These are phyloP conservation scores for Ilex asprella DNA, from an alignment of 257 asterid species.

Conservation along the genomic window DNA sequence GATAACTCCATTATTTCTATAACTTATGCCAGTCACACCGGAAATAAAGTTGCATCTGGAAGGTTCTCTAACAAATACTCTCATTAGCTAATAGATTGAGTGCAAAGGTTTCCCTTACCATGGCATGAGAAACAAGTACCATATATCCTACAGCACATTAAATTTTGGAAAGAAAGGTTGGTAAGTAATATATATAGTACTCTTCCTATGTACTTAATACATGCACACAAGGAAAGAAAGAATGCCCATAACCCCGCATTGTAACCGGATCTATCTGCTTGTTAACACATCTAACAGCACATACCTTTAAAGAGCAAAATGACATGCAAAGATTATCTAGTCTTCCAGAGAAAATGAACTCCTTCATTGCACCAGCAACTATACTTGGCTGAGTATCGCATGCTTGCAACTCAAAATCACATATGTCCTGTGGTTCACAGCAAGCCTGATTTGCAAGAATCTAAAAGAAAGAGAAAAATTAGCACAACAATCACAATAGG, in stretches of 20 bases:
- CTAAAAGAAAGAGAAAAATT: constrained; percentile 32
- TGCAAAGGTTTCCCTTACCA: no score
- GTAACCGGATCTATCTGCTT: background rate
- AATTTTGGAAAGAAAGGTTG: no score
- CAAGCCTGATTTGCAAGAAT: constrained; percentile 66
- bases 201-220: no score
- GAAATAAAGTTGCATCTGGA: no score
- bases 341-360: constrained; percentile 89
- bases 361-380: constrained; percentile 85
- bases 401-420: constrained; percentile 94
- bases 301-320: constrained; percentile 86
- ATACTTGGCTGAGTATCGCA: constrained; percentile 90
- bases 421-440: constrained; percentile 77
- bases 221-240: background rate
- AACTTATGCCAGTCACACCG: no score
- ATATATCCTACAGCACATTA: no score
- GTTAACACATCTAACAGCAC: no score
- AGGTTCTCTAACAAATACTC: no score
- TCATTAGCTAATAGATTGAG: no score
- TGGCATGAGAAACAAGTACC: no score
- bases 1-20: no score
- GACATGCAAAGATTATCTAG: constrained; percentile 96
- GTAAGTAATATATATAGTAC: no score
- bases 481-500: constrained; percentile 1
- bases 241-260: background rate